These are phyloP conservation scores for Geotrichum klebahnii DNA, from an alignment of 1,139 yeast species.

Conservation along the genomic window DNA sequence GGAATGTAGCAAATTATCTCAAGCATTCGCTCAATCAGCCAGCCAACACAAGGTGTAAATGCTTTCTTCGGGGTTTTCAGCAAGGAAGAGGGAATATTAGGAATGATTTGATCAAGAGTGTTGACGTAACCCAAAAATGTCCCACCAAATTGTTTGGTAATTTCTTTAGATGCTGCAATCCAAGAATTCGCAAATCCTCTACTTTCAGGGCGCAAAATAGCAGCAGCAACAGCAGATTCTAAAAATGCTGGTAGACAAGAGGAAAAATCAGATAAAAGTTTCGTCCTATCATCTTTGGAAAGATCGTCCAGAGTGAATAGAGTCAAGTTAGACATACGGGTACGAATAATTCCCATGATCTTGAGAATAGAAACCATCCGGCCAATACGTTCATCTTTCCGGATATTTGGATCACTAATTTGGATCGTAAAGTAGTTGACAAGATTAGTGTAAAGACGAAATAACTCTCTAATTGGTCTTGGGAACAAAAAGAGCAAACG, in stretches of 20 bases:
- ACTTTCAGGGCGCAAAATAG: constrained; percentile 76
- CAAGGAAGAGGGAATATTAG: constrained; percentile 34
- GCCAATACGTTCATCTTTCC: constrained; percentile 56
- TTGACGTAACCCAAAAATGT: constrained; percentile 14
- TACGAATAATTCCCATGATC: constrained; percentile 60
- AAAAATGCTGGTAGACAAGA: constrained; percentile 77
- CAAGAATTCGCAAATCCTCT: constrained; percentile 63
- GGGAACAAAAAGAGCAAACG: constrained; percentile 56
- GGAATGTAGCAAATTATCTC: constrained; percentile 68
- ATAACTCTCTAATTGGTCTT: constrained; percentile 59
- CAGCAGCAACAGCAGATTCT: constrained; percentile 73
- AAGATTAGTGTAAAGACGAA: constrained; percentile 64
- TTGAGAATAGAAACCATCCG: constrained; percentile 68
- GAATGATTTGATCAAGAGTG: constrained; percentile 38
- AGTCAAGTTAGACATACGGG: constrained; percentile 63
- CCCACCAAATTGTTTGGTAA: constrained; percentile 30
- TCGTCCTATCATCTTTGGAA: constrained; percentile 18
- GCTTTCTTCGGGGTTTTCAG: constrained; percentile 15
- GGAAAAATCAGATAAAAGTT: constrained; percentile 36
- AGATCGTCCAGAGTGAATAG: constrained; percentile 45
- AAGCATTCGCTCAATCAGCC: constrained; percentile 58
- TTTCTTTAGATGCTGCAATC: constrained; percentile 52
- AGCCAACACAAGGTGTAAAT: constrained; percentile 78
- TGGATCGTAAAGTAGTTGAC: constrained; percentile 61
- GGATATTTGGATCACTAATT: constrained; percentile 54